phyloP scores from a whole-genome alignment of 2,329 filamentous ascomycete species.

The Aspergillus spinulosporus region DNA sequence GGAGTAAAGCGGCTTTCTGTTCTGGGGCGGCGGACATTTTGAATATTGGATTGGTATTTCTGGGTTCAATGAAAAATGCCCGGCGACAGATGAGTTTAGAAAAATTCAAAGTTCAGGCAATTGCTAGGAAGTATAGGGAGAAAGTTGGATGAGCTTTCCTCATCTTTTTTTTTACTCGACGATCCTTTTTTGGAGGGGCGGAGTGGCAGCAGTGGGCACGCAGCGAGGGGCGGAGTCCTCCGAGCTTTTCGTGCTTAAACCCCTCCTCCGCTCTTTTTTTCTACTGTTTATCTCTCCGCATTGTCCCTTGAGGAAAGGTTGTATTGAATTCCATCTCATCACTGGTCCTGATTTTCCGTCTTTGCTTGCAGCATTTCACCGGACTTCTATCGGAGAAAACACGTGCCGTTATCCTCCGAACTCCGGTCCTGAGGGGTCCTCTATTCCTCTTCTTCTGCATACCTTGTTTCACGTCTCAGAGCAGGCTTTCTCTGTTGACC shows the following conservation, averaged over 20 bases:
- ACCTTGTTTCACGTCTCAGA: slow-evolving; percentile 8
- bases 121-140: neutral
- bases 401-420: slow-evolving; percentile 32
- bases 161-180: neutral
- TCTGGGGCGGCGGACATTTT: slow-evolving; percentile 14
- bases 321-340: neutral
- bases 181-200: neutral
- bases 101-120: too few relatives aligned
- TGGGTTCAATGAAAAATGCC: too few relatives aligned
- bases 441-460: slow-evolving; percentile 1
- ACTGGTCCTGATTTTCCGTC: neutral
- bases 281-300: neutral
- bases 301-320: neutral
- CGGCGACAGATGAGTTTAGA: too few relatives aligned
- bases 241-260: neutral
- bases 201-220: neutral
- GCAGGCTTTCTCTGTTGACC: slow-evolving; percentile 10
- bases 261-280: slow-evolving; percentile 4
- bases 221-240: slow-evolving; percentile 23
- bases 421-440: slow-evolving; percentile 23
- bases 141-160: neutral
- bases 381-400: slow-evolving; percentile 19
- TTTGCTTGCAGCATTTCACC: slow-evolving; percentile 9
- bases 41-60: neutral
- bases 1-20: slow-evolving; percentile 22